Evolutionary conservation across 163 green algal species (phyloP).

Genomic region (Prototheca wickerhamii): DNA sequence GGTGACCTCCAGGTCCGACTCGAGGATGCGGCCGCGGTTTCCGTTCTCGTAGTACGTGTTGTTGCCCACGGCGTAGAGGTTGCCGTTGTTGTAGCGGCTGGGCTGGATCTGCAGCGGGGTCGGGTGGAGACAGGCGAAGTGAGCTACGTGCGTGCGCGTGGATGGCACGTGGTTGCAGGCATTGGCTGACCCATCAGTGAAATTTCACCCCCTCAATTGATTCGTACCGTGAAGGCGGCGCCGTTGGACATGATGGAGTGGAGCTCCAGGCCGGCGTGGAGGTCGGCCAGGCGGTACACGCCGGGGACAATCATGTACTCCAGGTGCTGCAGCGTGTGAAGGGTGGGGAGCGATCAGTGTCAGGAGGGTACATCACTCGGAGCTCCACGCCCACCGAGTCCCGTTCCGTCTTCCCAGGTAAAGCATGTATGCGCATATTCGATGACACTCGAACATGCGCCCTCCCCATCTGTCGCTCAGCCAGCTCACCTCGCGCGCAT

Average conservation of each 20-base stretch:
- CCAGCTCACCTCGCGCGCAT: neutral
- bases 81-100: neutral
- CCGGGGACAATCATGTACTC: neutral
- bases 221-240: neutral
- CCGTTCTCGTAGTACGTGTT: neutral
- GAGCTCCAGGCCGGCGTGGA: neutral
- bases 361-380: too few relatives aligned
- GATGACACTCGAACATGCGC: too few relatives aligned
- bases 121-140: too few relatives aligned
- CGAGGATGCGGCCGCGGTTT: neutral
- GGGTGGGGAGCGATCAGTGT: too few relatives aligned
- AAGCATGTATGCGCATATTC: too few relatives aligned
- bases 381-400: too few relatives aligned
- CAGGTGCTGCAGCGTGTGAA: neutral
- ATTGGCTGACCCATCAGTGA: too few relatives aligned
- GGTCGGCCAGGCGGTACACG: neutral
- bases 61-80: neutral
- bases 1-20: neutral
- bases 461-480: too few relatives aligned
- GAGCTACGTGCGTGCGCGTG: too few relatives aligned
- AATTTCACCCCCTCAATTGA: too few relatives aligned
- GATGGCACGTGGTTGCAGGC: too few relatives aligned
- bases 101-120: neutral
- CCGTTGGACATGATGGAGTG: conserved; percentile 2
- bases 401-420: too few relatives aligned